These are phyloP conservation scores for Leptomonas pyrrhocoris DNA, from an alignment of 208 protist species.

Conservation along the genomic window DNA sequence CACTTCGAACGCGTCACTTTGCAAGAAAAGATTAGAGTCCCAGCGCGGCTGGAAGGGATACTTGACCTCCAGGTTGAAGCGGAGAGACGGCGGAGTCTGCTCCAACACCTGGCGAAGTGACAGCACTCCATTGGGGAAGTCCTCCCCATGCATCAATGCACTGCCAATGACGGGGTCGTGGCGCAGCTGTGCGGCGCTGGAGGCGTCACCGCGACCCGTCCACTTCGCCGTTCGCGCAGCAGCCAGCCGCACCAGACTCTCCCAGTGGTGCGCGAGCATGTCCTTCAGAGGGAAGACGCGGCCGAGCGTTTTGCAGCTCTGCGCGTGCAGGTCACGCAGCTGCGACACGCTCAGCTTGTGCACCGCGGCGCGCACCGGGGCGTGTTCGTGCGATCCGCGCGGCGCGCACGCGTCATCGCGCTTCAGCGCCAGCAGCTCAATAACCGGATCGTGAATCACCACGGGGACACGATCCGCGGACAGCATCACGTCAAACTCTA, in stretches of 20 bases:
- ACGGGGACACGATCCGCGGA: conserved; percentile 74
- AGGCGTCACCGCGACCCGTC: conserved; percentile 24
- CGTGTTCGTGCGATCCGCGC: conserved; percentile 20
- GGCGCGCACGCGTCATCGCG: conserved; percentile 12
- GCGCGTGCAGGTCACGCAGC: conserved; percentile 57
- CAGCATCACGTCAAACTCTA: conserved; percentile 89
- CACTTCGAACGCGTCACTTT: conserved; percentile 79
- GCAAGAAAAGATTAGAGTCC: conserved; percentile 74
- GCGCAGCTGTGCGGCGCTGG: conserved; percentile 20
- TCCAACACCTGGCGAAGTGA: conserved; percentile 67
- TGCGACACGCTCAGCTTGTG: conserved; percentile 67
- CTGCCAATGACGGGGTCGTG: conserved; percentile 13
- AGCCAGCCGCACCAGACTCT: conserved; percentile 23
- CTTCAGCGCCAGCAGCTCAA: conserved; percentile 70
- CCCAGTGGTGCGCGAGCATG: conserved; percentile 70
- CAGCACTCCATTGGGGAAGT: conserved; percentile 75
- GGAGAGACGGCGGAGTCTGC: conserved; percentile 54
- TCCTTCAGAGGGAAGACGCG: conserved; percentile 49
- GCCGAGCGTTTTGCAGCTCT: conserved; percentile 61
- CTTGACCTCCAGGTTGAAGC: conserved; percentile 82
- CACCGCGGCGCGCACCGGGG: conserved; percentile 57
- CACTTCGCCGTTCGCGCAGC: conserved; percentile 2
- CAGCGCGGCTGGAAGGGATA: conserved; percentile 74
- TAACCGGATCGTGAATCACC: conserved; percentile 80
- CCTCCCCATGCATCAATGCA: conserved; percentile 49